Base-by-base conservation (phyloP, 805 yeast species). In the Scheffersomyces ergatensis region DNA sequence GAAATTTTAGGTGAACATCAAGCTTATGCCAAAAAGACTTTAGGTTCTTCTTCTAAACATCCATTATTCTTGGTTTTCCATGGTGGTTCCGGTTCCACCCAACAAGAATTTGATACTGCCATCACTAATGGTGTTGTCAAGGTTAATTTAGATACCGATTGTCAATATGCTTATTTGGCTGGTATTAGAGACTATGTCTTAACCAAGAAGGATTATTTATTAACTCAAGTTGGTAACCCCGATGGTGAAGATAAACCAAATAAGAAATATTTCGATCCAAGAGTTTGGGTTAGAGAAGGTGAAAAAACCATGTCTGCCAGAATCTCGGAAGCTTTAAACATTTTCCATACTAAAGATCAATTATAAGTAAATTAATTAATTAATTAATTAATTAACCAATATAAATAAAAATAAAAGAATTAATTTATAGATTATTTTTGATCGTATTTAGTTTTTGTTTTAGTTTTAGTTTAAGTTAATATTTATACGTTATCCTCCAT, bases 221-320 rank as follows among this genome's bases (percentile, higher is more conserved):
- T 78, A 76, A 50, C 85, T 43, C 86, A 74, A 74, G 97, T 93
- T 61, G 99, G 99, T 76, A 93, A 93, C 95, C 99, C 99, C 76
- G 97, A 92, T 17, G 99, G 98, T 72, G 92, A 77, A 43, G 98
- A 93, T 76, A 87, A 89, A 81, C 99, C 99, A 77, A 93, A 93
- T 92, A 93, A 93, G 90, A 93, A 93, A 80, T 89, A 76, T 89
- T 93, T 89, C 68, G 99, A 93, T 78, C 99, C 99, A 77, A 92
- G 99, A 84, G 98, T 90, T 74, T 93, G 99, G 99, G 97, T 93
- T 55, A 90, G 98, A 82, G 98, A 92, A 78, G 98, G 99, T 81
- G 99, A 93, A 82, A 89, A 89, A 89, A 89, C 97, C 65, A 92
- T 93, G 97, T 55, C 82, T 54, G 74, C 70, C 55, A 88, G 97